A percentile compares a stretch with the other conserved stretches of the same genome.
Evolutionary conservation across 768 basidiomycete species (phyloP).

Genomic region (Suillus subalutaceus): DNA sequence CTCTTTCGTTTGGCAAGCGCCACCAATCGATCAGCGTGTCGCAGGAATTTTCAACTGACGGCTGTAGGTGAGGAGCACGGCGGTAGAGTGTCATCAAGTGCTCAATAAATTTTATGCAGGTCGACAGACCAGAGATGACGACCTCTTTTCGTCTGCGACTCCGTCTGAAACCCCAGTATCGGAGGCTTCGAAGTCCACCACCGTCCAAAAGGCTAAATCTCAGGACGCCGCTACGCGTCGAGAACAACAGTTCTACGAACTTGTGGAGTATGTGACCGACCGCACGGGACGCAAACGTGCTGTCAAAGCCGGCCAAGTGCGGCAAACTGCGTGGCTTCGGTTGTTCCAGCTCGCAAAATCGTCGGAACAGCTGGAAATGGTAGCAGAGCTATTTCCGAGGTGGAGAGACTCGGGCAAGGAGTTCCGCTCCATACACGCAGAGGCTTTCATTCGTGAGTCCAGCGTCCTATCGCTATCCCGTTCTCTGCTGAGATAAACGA

Average conservation of each 20-base stretch:
- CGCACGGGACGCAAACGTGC: conserved; percentile 32
- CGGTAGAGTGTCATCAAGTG: not conserved
- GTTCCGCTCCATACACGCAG: conserved; percentile 43
- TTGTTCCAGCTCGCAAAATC: conserved; percentile 54
- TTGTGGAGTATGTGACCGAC: conserved; percentile 30
- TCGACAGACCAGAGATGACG: conserved; percentile 17
- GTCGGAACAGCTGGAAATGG: conserved; percentile 49
- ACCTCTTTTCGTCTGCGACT: conserved; percentile 17
- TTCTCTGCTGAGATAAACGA: not conserved
- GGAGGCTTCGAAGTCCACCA: not conserved
- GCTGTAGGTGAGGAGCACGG: not conserved
- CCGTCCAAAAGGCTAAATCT: not conserved
- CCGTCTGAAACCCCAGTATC: conserved; percentile 7
- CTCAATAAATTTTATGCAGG: conserved; percentile 16
- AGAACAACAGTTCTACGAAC: conserved; percentile 25
- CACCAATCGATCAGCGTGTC: not conserved
- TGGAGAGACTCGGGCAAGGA: conserved; percentile 50
- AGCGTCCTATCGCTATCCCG: not conserved
- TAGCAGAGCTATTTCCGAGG: conserved; percentile 49
- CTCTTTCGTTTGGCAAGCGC: conserved; percentile 1
- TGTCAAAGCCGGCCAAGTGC: conserved; percentile 39
- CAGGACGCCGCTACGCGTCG: conserved; percentile 13
- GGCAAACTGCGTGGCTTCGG: conserved; percentile 51
- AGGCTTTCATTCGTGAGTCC: conserved; percentile 58
- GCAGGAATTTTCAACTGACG: not conserved